phyloP scores from a whole-genome alignment of 805 yeast genomes.

The Candida boleticola region DNA sequence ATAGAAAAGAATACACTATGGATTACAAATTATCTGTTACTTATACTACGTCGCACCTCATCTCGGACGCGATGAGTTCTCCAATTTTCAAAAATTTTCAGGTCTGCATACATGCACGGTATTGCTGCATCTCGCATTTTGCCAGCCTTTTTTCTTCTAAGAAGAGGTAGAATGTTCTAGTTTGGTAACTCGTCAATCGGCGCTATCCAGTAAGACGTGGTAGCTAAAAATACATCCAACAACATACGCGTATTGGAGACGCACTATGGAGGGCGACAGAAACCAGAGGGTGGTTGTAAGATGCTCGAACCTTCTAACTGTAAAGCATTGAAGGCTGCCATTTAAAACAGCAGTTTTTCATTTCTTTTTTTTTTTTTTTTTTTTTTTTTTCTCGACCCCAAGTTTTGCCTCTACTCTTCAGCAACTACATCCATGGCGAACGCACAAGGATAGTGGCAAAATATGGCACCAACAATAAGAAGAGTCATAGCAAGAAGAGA shows the following conservation, averaged over 20 bases:
- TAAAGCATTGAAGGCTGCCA: background rate
- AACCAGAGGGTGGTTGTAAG: no score
- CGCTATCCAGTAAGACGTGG: no score
- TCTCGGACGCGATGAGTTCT: slow-evolving; percentile 1
- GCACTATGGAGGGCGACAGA: no score
- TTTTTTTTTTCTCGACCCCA: slow-evolving; percentile 1
- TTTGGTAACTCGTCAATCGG: background rate
- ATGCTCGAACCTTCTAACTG: background rate
- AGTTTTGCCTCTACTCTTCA: no score
- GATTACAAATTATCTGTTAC: slow-evolving; percentile 1
- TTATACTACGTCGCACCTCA: slow-evolving; percentile 1
- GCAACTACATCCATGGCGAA: no score
- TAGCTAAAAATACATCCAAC: background rate
- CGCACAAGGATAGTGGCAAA: no score
- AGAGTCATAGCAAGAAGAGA: no score
- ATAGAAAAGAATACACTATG: background rate
- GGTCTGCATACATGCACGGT: slow-evolving; percentile 3
- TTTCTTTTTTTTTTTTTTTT: slow-evolving; percentile 1
- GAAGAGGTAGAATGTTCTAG: background rate
- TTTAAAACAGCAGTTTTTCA: background rate
- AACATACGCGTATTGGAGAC: no score
- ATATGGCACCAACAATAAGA: no score
- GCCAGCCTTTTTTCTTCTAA: background rate
- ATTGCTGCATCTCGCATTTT: background rate
- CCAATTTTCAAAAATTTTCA: slow-evolving; percentile 1